A percentile compares a stretch with the other conserved stretches of the same genome.
These are phyloP conservation scores for Apiospora kogelbergensis DNA, from an alignment of 2,329 filamentous ascomycete species.

Conservation along the genomic window DNA sequence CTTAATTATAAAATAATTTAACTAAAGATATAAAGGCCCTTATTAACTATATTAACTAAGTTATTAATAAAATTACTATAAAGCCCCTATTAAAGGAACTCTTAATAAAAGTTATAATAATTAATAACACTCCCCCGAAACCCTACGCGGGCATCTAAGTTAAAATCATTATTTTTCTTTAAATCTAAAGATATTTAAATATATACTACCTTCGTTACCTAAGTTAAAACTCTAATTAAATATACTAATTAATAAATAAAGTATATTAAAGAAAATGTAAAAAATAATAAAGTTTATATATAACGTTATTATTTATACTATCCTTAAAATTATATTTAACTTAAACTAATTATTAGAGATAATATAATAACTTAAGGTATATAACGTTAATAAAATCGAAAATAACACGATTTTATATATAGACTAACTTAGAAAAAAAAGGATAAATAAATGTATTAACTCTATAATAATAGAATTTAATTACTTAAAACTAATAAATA, in stretches of 20 bases:
- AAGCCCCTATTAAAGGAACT: too few species aligned
- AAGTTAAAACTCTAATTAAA: too few species aligned
- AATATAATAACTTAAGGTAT: background rate
- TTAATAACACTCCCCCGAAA: background rate
- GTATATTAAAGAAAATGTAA: background rate
- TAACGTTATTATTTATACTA: background rate
- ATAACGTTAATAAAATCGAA: background rate
- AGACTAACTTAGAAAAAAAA: too few species aligned
- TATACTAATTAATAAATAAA: too few species aligned
- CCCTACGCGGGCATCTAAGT: background rate
- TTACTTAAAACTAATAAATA: too few species aligned
- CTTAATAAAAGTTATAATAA: slow-evolving; percentile 2
- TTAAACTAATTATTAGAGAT: background rate
- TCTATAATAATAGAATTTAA: too few species aligned
- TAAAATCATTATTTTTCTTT: too few species aligned
- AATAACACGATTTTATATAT: background rate
- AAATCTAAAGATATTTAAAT: too few species aligned
- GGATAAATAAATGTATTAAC: too few species aligned
- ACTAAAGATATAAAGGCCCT: background rate
- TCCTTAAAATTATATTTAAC: background rate
- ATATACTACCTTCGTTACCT: too few species aligned
- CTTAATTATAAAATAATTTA: background rate
- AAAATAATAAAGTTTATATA: background rate
- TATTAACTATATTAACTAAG: slow-evolving; percentile 1
- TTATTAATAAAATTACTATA: background rate